Evolutionary conservation across 768 basidiomycete species (phyloP).

Genomic region (Filobasidium floriforme): DNA sequence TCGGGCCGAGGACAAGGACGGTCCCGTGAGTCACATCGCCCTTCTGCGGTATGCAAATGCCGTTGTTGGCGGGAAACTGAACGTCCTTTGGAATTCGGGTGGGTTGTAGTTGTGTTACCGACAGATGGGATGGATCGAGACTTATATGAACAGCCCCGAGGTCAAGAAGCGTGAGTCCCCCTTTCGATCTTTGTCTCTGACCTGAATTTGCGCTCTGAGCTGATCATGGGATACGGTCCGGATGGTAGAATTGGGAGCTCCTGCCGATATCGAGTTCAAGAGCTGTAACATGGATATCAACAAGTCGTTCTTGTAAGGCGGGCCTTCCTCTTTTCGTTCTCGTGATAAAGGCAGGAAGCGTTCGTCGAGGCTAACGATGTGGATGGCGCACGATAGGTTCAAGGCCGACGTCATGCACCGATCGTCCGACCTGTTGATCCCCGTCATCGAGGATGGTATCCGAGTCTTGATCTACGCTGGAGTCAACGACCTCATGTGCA

Average conservation of each 20-base stretch:
- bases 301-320: constrained; percentile 55
- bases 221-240: not conserved
- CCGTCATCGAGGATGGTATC: constrained; percentile 73
- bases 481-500: constrained; percentile 70
- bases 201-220: not conserved
- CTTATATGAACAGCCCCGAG: constrained; percentile 70
- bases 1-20: constrained; percentile 55
- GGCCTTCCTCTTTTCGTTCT: not conserved
- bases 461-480: constrained; percentile 81
- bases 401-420: constrained; percentile 86
- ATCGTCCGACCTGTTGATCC: constrained; percentile 66
- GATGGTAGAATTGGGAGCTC: constrained; percentile 54
- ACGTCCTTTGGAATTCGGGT: not conserved
- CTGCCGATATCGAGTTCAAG: constrained; percentile 39
- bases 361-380: not conserved
- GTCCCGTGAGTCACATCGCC: constrained; percentile 27
- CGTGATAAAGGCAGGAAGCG: not conserved
- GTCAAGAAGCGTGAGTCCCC: constrained; percentile 55
- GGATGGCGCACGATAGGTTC: constrained; percentile 36
- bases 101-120: constrained; percentile 41
- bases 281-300: constrained; percentile 59
- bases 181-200: not conserved
- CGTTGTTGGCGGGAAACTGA: constrained; percentile 23
- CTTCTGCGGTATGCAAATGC: constrained; percentile 52
- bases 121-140: constrained; percentile 80